Base-by-base conservation (phyloP, 2,329 filamentous ascomycete genomes). In the Alternaria gansuensis region DNA sequence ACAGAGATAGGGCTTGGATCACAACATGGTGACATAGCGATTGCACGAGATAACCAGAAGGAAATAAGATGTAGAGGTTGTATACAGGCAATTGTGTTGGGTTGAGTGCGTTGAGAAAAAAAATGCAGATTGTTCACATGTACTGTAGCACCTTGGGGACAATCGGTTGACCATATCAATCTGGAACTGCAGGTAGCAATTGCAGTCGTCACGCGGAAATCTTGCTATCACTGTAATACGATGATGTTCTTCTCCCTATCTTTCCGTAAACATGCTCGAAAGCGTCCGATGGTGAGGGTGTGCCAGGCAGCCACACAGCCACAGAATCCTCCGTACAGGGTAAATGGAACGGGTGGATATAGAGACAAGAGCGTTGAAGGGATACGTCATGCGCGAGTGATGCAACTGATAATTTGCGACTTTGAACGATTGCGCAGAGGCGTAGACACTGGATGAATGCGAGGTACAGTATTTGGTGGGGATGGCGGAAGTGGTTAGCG, bases 231-330 rank as follows among this genome's bases (percentile, higher is more conserved):
- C 24, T 46, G 33, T 17, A 10, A 44, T 43, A 49, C 43, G 51
- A 53, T 62, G 56, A 13, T 21, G 31, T 29, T 53, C 26, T 41
- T 26, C 49, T 34, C 24, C 17, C n/a, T 28, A 28, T 11, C 31
- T 26, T 36, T 39, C 40, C 24, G 41, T 34, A 28, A 26, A 17
- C 24, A 33, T 10, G 43, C 13, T 33, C 36, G 29, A 29, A 34
- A 41, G 51, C 31, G 40, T 36, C 28, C 40, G 43, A n/a, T 26
- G 14, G 26, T 28, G 46, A 21, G 13, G 29, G 37, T 34, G 13
- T 31, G 33, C 31, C 41, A 60, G 49, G 55, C 44, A 55, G 21
- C 51, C 57, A 54, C 61, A 62, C 59, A 60, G 60, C 60, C 63
- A 21, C 43, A 24, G 26, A 14, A 48, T 54, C 46, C 44, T 39